phyloP scores from a whole-genome alignment of 352 stramenopile genomes.

The Stramenopiles sp. region DNA sequence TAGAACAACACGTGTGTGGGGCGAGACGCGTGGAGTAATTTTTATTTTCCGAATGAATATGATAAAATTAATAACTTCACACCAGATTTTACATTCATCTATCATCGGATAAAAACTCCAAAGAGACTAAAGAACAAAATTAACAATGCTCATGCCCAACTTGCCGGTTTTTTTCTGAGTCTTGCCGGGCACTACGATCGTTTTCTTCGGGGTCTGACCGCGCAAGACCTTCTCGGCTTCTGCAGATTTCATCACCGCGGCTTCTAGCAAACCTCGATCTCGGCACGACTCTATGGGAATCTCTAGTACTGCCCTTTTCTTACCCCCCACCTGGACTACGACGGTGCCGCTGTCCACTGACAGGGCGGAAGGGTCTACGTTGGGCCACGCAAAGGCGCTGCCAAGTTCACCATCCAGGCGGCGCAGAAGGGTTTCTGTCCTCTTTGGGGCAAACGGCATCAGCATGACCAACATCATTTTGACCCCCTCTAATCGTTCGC shows the following conservation, averaged over 20 bases:
- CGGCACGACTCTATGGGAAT: neutral
- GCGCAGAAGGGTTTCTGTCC: neutral
- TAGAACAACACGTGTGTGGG: too few species aligned
- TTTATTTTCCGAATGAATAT: too few species aligned
- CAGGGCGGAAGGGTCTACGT: neutral
- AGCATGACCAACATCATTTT: neutral
- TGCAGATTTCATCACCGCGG: neutral
- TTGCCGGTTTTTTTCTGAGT: neutral
- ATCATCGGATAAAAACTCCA: too few species aligned
- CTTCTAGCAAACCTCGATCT: neutral
- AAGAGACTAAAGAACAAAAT: slow-evolving; percentile 7
- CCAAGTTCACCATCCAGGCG: neutral
- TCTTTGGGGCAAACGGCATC: neutral
- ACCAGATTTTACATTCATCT: too few species aligned
- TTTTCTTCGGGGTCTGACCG: neutral
- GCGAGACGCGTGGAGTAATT: too few species aligned
- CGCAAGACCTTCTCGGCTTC: neutral
- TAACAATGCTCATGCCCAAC: neutral
- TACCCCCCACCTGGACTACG: neutral
- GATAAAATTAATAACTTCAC: too few species aligned
- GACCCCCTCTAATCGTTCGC: neutral
- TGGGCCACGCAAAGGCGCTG: neutral
- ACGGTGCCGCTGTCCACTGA: neutral
- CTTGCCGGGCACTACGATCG: neutral
- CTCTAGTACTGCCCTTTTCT: neutral